Conservation (phyloP, 805 yeast species). For the Saccharomycopsis fibuligera region DNA sequence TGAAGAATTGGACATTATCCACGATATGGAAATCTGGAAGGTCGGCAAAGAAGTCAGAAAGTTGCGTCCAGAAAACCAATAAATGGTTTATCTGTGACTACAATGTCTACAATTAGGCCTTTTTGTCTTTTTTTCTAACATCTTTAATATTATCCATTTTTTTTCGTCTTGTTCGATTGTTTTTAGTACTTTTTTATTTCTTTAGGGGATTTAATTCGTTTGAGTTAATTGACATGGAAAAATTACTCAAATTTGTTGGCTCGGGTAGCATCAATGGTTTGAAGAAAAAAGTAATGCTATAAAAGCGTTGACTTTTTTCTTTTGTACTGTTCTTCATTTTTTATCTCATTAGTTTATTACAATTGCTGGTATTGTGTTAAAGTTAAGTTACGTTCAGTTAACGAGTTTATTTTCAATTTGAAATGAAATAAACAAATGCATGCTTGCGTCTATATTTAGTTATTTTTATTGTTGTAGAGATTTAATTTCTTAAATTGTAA, state of each 20-base stretch:
- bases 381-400: slow-evolving; percentile 4
- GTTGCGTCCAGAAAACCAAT: slow-evolving; percentile 98
- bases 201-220: not conserved
- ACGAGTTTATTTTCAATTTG: slow-evolving; percentile 7
- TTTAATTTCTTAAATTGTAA: no score
- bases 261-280: not conserved
- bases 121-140: no score
- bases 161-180: not conserved
- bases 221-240: slow-evolving; percentile 8
- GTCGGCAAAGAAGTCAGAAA: slow-evolving; percentile 99
- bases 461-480: no score
- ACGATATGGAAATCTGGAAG: slow-evolving; percentile 98
- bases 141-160: no score
- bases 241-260: not conserved
- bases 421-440: slow-evolving; percentile 5
- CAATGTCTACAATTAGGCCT: not conserved
- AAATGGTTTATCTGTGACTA: slow-evolving; percentile 26
- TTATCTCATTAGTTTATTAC: not conserved
- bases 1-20: slow-evolving; percentile 85
- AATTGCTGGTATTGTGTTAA: not conserved
- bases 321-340: not conserved
- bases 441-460: no score
- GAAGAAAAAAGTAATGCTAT: no score
- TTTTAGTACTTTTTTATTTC: not conserved
- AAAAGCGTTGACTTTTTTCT: no score